phyloP scores from a whole-genome alignment of 306 rosid species.

The Gleditsia sinensis region DNA sequence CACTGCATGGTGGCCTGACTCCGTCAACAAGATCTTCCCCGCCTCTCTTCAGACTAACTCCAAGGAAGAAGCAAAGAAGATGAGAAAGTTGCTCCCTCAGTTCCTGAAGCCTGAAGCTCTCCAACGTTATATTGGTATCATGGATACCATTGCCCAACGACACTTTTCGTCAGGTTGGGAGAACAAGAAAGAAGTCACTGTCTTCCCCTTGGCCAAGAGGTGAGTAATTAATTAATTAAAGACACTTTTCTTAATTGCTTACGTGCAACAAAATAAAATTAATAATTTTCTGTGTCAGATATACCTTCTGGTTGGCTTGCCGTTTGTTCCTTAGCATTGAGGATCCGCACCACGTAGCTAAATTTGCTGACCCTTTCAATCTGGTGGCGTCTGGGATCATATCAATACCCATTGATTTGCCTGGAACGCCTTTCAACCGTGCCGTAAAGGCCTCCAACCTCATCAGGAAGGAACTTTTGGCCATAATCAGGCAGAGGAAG shows the following conservation, averaged over 20 bases:
- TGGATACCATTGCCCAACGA: constrained; percentile 65
- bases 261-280: too few relatives aligned
- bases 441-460: constrained; percentile 62
- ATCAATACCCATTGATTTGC: constrained; percentile 75
- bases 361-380: constrained; percentile 55
- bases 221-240: background rate
- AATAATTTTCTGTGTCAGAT: too few relatives aligned
- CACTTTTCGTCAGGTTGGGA: constrained; percentile 75
- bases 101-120: constrained; percentile 86
- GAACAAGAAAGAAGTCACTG: constrained; percentile 45
- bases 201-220: constrained; percentile 73
- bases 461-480: constrained; percentile 59
- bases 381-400: constrained; percentile 60
- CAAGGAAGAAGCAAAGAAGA: constrained; percentile 60
- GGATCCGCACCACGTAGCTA: constrained; percentile 49
- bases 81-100: constrained; percentile 76
- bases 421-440: constrained; percentile 70
- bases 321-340: constrained; percentile 74
- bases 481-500: constrained; percentile 67
- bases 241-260: too few relatives aligned
- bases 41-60: constrained; percentile 44
- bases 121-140: constrained; percentile 67
- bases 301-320: constrained; percentile 77
- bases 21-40: constrained; percentile 77
- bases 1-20: constrained; percentile 77